Base-by-base conservation (phyloP, 805 yeast species). In the Yarrowia sp. region DNA sequence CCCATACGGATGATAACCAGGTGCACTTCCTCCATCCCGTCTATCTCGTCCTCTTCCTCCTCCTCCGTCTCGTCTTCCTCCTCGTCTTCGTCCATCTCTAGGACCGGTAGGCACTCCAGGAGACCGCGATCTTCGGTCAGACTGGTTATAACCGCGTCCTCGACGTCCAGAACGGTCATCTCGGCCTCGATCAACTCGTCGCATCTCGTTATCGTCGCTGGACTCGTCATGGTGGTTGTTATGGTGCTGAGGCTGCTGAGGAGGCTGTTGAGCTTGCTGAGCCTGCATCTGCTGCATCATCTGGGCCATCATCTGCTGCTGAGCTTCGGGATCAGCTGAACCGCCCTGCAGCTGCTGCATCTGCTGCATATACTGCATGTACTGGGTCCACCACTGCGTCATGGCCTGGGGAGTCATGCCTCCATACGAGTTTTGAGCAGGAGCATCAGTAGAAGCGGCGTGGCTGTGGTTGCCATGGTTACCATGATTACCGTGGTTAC, bases 341-440 rank as follows among this genome's bases (percentile, higher is more conserved):
- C 33, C 51, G 11, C 51, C 64, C 35, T 58, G 64, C 42, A 58
- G 17, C 51, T 32, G 43, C 51, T 58, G 64, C 8, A 58, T 17
- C 41, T 43, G 51, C 51, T 58, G 64, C 64, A 58, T 58, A 35
- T 58, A 58, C 35, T 43, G 51, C 64, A 58, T 58, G 64, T 58
- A 58, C 51, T 58, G 64, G 33, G 18, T 32, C 64, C 64, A 58
- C 64, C 64, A 58, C 33, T 58, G 64, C 15, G 64, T 58, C 64
- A 58, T 58, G 51, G 64, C 64, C 35, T 58, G 64, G 33, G 64
- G 51, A 1, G 64, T 58, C 64, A 58, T 58, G n/a, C 64, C 64
- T 8, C 64, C 64, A 35, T 58, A 58, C 11, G 51, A 33, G 42
- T 44, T 44, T 13, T 58, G 64, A 11, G 64, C 10, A 9, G 41